Conservation (phyloP, 139 green algal species). For the Chlamydomonas sphaeroides region DNA sequence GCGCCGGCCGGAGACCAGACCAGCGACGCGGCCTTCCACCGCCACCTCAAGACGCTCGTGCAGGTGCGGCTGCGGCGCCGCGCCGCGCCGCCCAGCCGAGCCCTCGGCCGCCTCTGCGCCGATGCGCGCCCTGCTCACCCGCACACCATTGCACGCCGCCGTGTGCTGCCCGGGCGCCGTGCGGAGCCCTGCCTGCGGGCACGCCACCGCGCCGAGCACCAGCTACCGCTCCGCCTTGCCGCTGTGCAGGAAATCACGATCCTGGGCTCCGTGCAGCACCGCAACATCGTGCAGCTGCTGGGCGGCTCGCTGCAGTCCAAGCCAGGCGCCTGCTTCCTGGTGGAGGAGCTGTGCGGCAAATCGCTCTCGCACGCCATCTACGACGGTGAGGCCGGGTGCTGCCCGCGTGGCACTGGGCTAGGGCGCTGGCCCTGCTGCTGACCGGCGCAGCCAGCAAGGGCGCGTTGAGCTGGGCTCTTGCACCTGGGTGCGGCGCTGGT, state of each 20-base stretch:
- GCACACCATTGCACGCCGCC: too few relatives aligned
- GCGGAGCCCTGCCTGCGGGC: too few relatives aligned
- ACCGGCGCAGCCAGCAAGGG: too few relatives aligned
- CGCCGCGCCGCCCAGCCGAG: background rate
- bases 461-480: too few relatives aligned
- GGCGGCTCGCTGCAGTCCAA: conserved; percentile 15
- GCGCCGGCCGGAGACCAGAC: conserved; percentile 1
- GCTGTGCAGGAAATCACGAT: conserved; percentile 33
- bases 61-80: background rate
- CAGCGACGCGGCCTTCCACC: conserved; percentile 1
- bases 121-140: too few relatives aligned
- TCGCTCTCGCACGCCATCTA: conserved; percentile 25
- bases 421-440: too few relatives aligned
- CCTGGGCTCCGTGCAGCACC: conserved; percentile 21
- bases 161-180: too few relatives aligned
- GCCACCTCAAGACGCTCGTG: conserved; percentile 29
- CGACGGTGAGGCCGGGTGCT: conserved; percentile 3
- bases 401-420: too few relatives aligned
- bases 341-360: conserved; percentile 37
- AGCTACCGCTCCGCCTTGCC: too few relatives aligned
- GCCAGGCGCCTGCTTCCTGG: conserved; percentile 11
- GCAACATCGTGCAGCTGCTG: conserved; percentile 22
- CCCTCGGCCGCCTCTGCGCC: background rate
- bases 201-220: too few relatives aligned
- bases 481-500: too few relatives aligned